phyloP scores from a whole-genome alignment of 179 eudicot genomes.

The Silene coronaria region DNA sequence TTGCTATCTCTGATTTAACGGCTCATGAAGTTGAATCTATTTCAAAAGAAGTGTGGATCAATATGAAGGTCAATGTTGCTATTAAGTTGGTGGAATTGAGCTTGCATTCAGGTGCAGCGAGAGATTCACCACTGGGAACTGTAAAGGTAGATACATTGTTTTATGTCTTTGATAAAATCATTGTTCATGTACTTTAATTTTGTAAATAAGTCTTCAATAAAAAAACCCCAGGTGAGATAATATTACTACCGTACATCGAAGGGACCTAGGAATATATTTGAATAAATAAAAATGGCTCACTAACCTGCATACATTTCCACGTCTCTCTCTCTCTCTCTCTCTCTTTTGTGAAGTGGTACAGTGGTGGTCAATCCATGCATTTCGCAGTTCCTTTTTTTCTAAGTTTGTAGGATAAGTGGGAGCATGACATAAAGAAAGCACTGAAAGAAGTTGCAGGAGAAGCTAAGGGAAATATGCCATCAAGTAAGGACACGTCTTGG shows the following conservation, averaged over 20 bases:
- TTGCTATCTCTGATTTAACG: slow-evolving; percentile 31
- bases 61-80: slow-evolving; percentile 59
- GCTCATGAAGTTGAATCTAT: slow-evolving; percentile 36
- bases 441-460: neutral
- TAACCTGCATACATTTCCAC: neutral
- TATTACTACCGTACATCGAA: neutral
- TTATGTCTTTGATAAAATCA: neutral
- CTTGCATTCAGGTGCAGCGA: slow-evolving; percentile 66
- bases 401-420: neutral
- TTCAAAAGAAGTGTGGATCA: slow-evolving; percentile 43
- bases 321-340: too few relatives aligned
- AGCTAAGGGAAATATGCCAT: neutral
- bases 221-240: neutral
- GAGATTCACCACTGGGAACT: slow-evolving; percentile 76
- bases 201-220: neutral
- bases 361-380: neutral
- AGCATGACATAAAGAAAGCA: neutral
- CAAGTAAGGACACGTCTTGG: neutral
- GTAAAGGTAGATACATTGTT: slow-evolving; percentile 51
- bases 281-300: neutral
- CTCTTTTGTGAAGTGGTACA: too few relatives aligned
- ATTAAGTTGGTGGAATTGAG: slow-evolving; percentile 71
- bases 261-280: neutral
- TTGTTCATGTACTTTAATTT: neutral
- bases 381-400: neutral